Conservation (phyloP, 352 stramenopile genomes). For the Phytophthora sansomeana region DNA sequence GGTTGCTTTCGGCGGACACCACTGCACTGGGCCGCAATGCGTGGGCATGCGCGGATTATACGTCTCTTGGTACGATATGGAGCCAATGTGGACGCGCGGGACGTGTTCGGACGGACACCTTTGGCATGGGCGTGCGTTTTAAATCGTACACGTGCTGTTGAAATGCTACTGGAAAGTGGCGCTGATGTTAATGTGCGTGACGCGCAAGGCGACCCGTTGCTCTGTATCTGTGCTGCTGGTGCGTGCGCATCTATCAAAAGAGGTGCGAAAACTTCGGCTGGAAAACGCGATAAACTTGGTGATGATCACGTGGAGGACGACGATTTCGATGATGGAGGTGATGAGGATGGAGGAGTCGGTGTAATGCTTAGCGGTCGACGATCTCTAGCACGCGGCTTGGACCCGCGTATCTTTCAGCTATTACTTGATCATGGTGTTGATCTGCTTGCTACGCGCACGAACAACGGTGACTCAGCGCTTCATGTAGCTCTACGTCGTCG, state of each 20-base stretch:
- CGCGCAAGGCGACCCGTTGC: constrained; percentile 65
- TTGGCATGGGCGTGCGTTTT: constrained; percentile 78
- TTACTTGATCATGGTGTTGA: constrained; percentile 59
- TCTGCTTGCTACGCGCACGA: constrained; percentile 58
- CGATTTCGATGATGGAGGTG: constrained; percentile 28
- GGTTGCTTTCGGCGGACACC: constrained; percentile 75
- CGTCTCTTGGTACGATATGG: constrained; percentile 72
- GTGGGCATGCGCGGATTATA: constrained; percentile 63
- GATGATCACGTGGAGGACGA: constrained; percentile 36
- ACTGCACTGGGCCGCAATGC: constrained; percentile 85
- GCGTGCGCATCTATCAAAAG: constrained; percentile 43
- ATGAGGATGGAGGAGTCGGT: constrained; percentile 34
- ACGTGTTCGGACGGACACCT: constrained; percentile 76
- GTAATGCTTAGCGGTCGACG: constrained; percentile 30
- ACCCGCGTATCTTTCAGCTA: constrained; percentile 63
- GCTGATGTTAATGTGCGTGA: constrained; percentile 71
- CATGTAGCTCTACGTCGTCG: constrained; percentile 77
- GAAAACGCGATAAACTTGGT: constrained; percentile 30
- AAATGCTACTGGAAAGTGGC: constrained; percentile 61
- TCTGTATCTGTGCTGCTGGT: constrained; percentile 72
- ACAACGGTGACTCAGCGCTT: constrained; percentile 77
- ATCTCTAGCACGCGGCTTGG: constrained; percentile 46
- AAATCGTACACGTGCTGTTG: constrained; percentile 68
- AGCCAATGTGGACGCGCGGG: constrained; percentile 59
- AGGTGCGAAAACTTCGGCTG: constrained; percentile 26